Percentiles rank a stretch among this genome's conserved stretches.
phyloP scores from a whole-genome alignment of 202 grass and related monocot species.

The Schoenoplectus triqueter region DNA sequence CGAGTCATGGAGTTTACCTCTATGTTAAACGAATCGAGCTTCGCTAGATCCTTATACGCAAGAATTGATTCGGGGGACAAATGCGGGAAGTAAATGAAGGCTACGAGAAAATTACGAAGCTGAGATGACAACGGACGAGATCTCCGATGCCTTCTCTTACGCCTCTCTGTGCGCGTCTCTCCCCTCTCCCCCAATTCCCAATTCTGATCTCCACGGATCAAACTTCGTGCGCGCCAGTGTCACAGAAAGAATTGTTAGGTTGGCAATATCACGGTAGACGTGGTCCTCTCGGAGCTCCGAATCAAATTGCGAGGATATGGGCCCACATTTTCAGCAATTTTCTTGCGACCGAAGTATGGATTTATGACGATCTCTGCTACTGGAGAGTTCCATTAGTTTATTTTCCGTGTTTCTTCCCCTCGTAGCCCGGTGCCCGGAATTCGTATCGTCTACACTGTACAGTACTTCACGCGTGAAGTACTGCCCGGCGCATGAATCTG shows the following conservation, averaged over 20 bases:
- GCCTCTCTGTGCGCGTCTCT: neutral
- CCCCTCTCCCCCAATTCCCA: neutral
- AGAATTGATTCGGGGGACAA: neutral
- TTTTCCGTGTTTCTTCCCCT: no score
- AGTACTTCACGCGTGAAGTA: no score
- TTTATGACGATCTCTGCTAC: no score
- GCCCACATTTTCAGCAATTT: neutral
- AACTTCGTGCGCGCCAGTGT: slow-evolving; percentile 43
- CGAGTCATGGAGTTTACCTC: neutral
- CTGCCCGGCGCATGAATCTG: no score
- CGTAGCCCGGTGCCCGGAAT: no score
- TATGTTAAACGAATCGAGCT: neutral
- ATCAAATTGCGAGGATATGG: neutral
- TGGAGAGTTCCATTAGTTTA: no score
- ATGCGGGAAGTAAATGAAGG: neutral
- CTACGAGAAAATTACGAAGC: slow-evolving; percentile 2
- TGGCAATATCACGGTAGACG: neutral
- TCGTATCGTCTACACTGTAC: no score
- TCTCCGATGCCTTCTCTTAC: slow-evolving; percentile 36
- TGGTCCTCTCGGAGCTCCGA: neutral
- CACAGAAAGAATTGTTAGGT: neutral
- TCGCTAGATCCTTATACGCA: neutral
- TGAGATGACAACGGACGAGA: slow-evolving; percentile 29
- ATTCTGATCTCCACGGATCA: neutral
- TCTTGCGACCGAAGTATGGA: no score